Evolutionary conservation across 2,329 filamentous ascomycete genomes (phyloP).

Genomic region (Sphaerulina vaccinii): DNA sequence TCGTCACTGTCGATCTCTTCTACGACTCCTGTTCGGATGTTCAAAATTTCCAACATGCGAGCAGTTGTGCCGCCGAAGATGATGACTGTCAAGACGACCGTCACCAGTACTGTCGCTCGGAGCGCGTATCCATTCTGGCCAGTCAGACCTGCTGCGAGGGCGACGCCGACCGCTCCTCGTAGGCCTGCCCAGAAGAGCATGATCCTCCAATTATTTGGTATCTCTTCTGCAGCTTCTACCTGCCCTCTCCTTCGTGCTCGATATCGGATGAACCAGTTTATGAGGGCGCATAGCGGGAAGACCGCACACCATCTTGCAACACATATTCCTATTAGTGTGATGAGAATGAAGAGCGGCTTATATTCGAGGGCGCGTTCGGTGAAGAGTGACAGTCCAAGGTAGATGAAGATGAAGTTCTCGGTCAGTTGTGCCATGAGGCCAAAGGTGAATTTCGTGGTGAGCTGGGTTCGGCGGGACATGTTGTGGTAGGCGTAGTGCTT

Average conservation of each 20-base stretch:
- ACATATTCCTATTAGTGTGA: conserved; percentile 88
- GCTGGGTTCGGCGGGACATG: conserved; percentile 95
- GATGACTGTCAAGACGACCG: conserved; percentile 95
- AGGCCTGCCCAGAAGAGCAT: conserved; percentile 99
- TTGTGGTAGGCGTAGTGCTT: conserved; percentile 99
- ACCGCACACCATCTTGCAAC: conserved; percentile 90
- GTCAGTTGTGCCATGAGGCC: conserved; percentile 91
- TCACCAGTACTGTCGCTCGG: conserved; percentile 92
- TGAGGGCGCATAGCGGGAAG: conserved; percentile 82
- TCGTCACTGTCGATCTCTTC: conserved; percentile 98
- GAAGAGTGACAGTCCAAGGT: conserved; percentile 90
- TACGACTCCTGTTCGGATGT: conserved; percentile 93
- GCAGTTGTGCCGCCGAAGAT: conserved; percentile 98
- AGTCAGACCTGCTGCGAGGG: conserved; percentile 81
- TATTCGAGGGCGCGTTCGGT: conserved; percentile 85
- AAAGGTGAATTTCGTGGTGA: conserved; percentile 97
- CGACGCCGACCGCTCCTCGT: conserved; percentile 91
- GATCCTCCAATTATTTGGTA: conserved; percentile 94
- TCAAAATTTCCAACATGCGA: conserved; percentile 93
- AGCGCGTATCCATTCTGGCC: conserved; percentile 72
- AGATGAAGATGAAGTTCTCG: conserved; percentile 99
- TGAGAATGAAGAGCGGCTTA: conserved; percentile 91
- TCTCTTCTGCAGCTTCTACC: conserved; percentile 72
- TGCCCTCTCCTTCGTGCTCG: conserved; percentile 72
- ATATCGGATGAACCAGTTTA: conserved; percentile 92